Evolutionary conservation across 306 rosid genomes (phyloP).

Genomic region (Acacia confusa): DNA sequence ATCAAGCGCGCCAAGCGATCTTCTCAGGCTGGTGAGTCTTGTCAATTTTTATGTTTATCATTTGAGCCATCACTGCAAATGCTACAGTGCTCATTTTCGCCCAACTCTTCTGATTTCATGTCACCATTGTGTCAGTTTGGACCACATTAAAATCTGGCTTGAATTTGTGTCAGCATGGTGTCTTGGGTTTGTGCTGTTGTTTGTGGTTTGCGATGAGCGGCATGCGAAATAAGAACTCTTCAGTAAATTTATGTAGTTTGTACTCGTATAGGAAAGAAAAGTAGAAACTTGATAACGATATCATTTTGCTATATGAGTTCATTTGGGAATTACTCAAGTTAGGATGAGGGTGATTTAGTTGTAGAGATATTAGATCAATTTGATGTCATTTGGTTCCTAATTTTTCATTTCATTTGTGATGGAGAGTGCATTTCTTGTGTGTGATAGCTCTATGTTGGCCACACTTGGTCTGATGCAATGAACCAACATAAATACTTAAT

Average conservation of each 20-base stretch:
- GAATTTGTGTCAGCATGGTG: neutral
- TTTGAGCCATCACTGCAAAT: neutral
- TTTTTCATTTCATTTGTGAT: neutral
- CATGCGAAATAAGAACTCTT: neutral
- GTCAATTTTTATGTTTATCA: neutral
- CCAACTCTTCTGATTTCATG: neutral
- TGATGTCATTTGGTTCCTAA: neutral
- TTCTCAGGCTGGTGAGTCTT: conserved; percentile 44
- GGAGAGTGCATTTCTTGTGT: neutral
- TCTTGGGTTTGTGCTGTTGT: neutral
- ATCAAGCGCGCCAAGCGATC: conserved; percentile 49
- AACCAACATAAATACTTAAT: conserved; percentile 1
- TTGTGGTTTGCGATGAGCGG: neutral
- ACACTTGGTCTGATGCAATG: neutral
- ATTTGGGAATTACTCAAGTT: neutral
- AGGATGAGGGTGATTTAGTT: neutral
- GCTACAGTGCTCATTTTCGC: neutral
- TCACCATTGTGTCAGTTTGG: neutral
- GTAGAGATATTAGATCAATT: neutral
- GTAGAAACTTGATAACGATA: neutral
- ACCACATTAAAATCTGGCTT: neutral
- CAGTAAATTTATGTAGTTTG: neutral
- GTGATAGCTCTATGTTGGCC: neutral
- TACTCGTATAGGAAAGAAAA: conserved; percentile 1
- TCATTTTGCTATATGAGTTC: neutral